Evolutionary conservation across 768 basidiomycete genomes (phyloP).

Genomic region (Melanogaster broomeanus): DNA sequence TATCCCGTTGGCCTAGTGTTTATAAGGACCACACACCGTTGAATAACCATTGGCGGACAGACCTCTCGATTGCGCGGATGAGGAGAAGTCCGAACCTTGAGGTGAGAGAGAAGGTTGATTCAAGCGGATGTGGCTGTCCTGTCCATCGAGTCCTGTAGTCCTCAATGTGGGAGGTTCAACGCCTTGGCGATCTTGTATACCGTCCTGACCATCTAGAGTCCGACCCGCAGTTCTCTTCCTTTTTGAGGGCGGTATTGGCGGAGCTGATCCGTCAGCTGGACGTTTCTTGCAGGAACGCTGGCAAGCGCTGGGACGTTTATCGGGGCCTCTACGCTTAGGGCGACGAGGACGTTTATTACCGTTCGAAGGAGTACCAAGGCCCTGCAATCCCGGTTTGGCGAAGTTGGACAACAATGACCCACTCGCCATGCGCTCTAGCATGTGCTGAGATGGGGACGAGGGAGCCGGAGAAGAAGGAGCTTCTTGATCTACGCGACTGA

Average conservation of each 20-base stretch:
- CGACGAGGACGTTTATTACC: slow-evolving; percentile 62
- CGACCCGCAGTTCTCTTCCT: slow-evolving; percentile 46
- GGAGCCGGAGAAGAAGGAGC: slow-evolving; percentile 50
- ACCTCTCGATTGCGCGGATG: slow-evolving; percentile 27
- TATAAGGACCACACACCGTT: slow-evolving; percentile 19
- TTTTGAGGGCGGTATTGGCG: slow-evolving; percentile 52
- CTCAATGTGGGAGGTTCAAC: slow-evolving; percentile 26
- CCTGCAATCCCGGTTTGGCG: slow-evolving; percentile 56
- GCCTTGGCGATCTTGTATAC: slow-evolving; percentile 25
- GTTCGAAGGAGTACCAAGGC: slow-evolving; percentile 54
- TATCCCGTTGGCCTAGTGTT: neutral
- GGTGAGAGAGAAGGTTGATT: slow-evolving; percentile 35
- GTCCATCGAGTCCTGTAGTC: slow-evolving; percentile 28
- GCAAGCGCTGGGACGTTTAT: slow-evolving; percentile 83
- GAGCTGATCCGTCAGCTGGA: slow-evolving; percentile 53
- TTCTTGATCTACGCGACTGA: slow-evolving; percentile 39
- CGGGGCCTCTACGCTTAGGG: slow-evolving; percentile 79
- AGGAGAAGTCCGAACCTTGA: slow-evolving; percentile 31
- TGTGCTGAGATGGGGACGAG: slow-evolving; percentile 51
- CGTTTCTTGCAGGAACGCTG: slow-evolving; percentile 86
- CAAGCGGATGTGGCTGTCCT: slow-evolving; percentile 23
- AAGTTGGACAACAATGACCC: slow-evolving; percentile 34
- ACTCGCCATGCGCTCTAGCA: slow-evolving; percentile 44
- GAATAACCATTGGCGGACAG: slow-evolving; percentile 26
- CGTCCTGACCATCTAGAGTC: slow-evolving; percentile 35